Evolutionary conservation across 1,284 basidiomycete genomes (phyloP).

Genomic region (Tausonia pullulans): DNA sequence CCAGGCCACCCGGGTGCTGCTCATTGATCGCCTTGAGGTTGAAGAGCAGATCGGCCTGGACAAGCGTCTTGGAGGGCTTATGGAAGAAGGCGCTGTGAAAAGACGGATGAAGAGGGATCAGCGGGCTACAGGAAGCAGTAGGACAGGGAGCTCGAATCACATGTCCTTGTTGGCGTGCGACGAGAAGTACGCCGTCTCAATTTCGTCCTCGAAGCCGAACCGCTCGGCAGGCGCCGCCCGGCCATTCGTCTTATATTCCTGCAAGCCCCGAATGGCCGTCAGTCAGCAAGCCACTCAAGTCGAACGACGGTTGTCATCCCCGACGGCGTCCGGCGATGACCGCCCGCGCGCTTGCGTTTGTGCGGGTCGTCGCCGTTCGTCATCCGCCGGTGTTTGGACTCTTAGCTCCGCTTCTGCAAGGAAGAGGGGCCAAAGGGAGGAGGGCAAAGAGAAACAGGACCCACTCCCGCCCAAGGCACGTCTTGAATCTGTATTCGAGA

Average conservation of each 20-base stretch:
- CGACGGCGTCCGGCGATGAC: no score
- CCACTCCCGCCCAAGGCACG: no score
- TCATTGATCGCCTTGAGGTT: constrained; percentile 70
- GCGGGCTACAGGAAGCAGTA: background rate
- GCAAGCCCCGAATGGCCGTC: constrained; percentile 17
- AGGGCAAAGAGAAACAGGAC: no score
- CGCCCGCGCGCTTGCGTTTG: no score
- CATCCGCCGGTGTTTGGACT: no score
- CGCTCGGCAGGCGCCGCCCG: constrained; percentile 40
- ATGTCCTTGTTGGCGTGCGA: constrained; percentile 2
- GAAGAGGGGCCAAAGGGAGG: no score
- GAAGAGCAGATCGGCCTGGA: constrained; percentile 80
- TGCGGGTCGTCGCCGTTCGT: no score
- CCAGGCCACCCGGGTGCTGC: background rate
- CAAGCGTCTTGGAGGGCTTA: constrained; percentile 58
- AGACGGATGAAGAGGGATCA: background rate
- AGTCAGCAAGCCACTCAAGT: background rate
- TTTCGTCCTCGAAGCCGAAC: constrained; percentile 73
- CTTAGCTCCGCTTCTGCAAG: no score
- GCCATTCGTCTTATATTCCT: constrained; percentile 24
- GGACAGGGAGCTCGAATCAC: background rate
- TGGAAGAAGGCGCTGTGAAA: constrained; percentile 79
- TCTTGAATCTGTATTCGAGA: no score
- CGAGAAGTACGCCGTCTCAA: constrained; percentile 7
- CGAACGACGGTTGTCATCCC: no score